Evolutionary conservation across 495 filamentous ascomycete genomes (phyloP).

Genomic region (Talaromyces thailandensis): DNA sequence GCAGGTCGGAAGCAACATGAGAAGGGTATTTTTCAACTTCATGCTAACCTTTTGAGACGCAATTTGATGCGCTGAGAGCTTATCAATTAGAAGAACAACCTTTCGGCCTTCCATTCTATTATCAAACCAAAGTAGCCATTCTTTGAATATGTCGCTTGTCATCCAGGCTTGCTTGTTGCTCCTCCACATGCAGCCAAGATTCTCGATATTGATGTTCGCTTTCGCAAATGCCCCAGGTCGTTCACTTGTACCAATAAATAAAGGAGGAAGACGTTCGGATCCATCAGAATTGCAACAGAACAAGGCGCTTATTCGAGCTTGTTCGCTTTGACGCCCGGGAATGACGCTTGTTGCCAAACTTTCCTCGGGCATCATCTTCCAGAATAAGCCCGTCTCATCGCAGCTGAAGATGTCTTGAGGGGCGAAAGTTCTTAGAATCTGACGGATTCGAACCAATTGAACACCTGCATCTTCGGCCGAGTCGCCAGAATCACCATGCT

Average conservation of each 20-base stretch:
- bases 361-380: slow-evolving; percentile 14
- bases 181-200: slow-evolving; percentile 11
- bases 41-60: slow-evolving; percentile 5
- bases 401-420: slow-evolving; percentile 21
- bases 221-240: slow-evolving; percentile 11
- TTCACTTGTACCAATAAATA: slow-evolving; percentile 19
- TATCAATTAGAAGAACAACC: slow-evolving; percentile 22
- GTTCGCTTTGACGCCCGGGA: slow-evolving; percentile 12
- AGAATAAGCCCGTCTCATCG: slow-evolving; percentile 21
- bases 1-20: slow-evolving; percentile 21
- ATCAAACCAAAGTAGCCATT: slow-evolving; percentile 22
- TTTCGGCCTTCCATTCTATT: slow-evolving; percentile 12
- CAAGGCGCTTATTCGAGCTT: slow-evolving; percentile 12
- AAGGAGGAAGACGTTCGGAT: slow-evolving; percentile 13
- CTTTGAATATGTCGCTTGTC: slow-evolving; percentile 14
- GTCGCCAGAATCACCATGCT: slow-evolving; percentile 2
- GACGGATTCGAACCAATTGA: slow-evolving; percentile 7
- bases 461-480: not conserved
- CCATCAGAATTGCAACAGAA: slow-evolving; percentile 16
- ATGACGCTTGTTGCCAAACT: slow-evolving; percentile 10
- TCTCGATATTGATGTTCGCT: slow-evolving; percentile 12
- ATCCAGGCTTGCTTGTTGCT: slow-evolving; percentile 23
- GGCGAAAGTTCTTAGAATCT: slow-evolving; percentile 6
- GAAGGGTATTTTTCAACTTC: slow-evolving; percentile 10
- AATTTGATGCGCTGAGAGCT: slow-evolving; percentile 18